phyloP scores from a whole-genome alignment of 2,329 filamentous ascomycete species.

The Ascochyta koolunga region DNA sequence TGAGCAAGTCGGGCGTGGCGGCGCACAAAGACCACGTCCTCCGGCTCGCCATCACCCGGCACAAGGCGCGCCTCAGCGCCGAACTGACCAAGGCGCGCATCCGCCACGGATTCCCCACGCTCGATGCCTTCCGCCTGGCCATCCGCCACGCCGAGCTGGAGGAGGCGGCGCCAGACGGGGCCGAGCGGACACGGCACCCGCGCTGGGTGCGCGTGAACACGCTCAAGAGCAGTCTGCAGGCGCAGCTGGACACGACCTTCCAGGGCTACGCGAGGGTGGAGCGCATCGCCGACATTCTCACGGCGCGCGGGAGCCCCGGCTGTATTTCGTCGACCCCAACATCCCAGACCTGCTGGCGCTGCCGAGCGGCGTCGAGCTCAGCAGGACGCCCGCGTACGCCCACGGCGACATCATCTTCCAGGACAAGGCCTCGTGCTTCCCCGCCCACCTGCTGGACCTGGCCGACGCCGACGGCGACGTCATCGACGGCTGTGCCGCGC shows the following conservation, averaged over 20 bases:
- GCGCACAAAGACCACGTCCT: slow-evolving; percentile 81
- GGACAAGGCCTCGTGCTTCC: slow-evolving; percentile 97
- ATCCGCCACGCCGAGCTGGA: slow-evolving; percentile 55
- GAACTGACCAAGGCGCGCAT: slow-evolving; percentile 84
- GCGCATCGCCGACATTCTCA: slow-evolving; percentile 63
- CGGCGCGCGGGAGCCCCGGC: slow-evolving; percentile 51
- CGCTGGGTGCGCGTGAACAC: slow-evolving; percentile 92
- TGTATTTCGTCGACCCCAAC: slow-evolving; percentile 76
- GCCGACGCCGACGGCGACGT: slow-evolving; percentile 71
- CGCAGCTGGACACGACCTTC: slow-evolving; percentile 79
- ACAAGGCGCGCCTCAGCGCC: slow-evolving; percentile 79
- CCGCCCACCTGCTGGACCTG: slow-evolving; percentile 83
- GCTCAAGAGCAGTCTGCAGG: slow-evolving; percentile 71
- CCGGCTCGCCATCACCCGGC: slow-evolving; percentile 73
- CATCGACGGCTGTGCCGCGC: slow-evolving; percentile 92
- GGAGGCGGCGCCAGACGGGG: slow-evolving; percentile 46
- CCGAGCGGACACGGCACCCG: slow-evolving; percentile 64
- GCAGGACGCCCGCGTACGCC: slow-evolving; percentile 74
- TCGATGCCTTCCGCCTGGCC: slow-evolving; percentile 68
- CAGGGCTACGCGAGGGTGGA: slow-evolving; percentile 63
- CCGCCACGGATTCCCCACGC: slow-evolving; percentile 69
- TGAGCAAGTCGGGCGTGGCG: slow-evolving; percentile 81
- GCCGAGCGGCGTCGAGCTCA: slow-evolving; percentile 73
- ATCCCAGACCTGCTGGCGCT: slow-evolving; percentile 85
- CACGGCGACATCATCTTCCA: slow-evolving; percentile 85